phyloP scores from a whole-genome alignment of 2,329 filamentous ascomycete species.

The Sporothrix pseudoabietina region DNA sequence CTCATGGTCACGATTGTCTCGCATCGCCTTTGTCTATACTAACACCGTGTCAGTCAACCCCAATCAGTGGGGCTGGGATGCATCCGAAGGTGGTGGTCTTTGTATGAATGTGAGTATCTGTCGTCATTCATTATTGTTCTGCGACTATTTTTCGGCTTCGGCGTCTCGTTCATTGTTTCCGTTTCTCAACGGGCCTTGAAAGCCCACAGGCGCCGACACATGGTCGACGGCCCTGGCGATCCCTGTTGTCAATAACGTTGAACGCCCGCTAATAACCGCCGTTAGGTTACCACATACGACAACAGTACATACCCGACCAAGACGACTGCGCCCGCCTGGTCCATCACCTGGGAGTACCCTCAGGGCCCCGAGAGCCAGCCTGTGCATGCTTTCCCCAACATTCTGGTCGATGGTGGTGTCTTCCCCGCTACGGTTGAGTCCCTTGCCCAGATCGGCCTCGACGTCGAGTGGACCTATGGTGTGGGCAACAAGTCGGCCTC shows the following conservation, averaged over 20 bases:
- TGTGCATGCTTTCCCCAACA: slow-evolving; percentile 59
- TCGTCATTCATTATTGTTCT: background rate
- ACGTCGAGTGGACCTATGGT: slow-evolving; percentile 55
- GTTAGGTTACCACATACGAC: slow-evolving; percentile 52
- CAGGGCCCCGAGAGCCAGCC: slow-evolving; percentile 47
- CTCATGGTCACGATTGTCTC: background rate
- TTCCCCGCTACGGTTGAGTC: slow-evolving; percentile 48
- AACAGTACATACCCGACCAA: slow-evolving; percentile 54
- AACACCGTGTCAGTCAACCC: slow-evolving; percentile 50
- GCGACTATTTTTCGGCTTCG: background rate
- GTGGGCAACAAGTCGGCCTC: slow-evolving; percentile 46
- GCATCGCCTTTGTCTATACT: slow-evolving; percentile 12
- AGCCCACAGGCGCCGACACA: background rate
- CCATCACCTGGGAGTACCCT: slow-evolving; percentile 56
- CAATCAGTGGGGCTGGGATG: slow-evolving; percentile 56
- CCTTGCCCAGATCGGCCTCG: slow-evolving; percentile 47
- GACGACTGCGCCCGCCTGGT: slow-evolving; percentile 52
- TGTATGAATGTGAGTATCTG: slow-evolving; percentile 56
- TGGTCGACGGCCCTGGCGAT: background rate
- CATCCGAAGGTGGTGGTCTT: slow-evolving; percentile 45
- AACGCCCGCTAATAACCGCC: background rate
- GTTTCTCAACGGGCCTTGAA: too few species aligned
- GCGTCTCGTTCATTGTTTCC: background rate
- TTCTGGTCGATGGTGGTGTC: slow-evolving; percentile 49
- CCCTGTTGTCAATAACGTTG: background rate